Percentiles rank a stretch among this genome's conserved stretches.
phyloP scores from a whole-genome alignment of 192 early-diverging fungal species.

The Backusella psychrophila region DNA sequence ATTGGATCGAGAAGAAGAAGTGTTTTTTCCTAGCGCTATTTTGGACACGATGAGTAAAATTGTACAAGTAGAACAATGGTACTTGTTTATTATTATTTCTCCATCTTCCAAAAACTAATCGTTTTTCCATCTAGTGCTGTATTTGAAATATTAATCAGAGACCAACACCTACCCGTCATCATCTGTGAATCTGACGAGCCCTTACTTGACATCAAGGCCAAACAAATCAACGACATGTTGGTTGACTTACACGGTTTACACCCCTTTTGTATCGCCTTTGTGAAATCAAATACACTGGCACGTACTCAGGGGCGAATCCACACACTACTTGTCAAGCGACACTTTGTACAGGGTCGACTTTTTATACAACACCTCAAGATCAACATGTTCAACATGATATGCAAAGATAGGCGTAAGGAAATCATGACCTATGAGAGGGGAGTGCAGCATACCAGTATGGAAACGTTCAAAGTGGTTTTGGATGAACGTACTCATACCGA shows the following conservation, averaged over 20 bases:
- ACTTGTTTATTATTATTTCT: not conserved
- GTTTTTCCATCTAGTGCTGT: conserved; percentile 37
- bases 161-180: conserved; percentile 70
- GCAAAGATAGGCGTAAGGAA: not conserved
- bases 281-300: conserved; percentile 58
- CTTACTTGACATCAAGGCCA: conserved; percentile 49
- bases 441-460: conserved; percentile 63
- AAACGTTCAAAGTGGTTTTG: conserved; percentile 52
- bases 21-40: conserved; percentile 31
- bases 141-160: conserved; percentile 64
- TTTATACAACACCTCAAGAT: conserved; percentile 49
- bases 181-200: conserved; percentile 58
- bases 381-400: conserved; percentile 47
- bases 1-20: conserved; percentile 6
- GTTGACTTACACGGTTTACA: conserved; percentile 55
- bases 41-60: conserved; percentile 23
- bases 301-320: conserved; percentile 68
- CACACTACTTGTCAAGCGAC: conserved; percentile 57
- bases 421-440: not conserved
- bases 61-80: conserved; percentile 40
- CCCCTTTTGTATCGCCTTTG: conserved; percentile 57
- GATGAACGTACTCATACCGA: conserved; percentile 71
- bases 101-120: not conserved
- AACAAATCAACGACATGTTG: conserved; percentile 52
- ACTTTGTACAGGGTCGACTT: conserved; percentile 59